Percentiles rank a stretch among this genome's conserved stretches.
Conservation (phyloP, 2,329 filamentous ascomycete species). For the Tolypocladium nubicola region DNA sequence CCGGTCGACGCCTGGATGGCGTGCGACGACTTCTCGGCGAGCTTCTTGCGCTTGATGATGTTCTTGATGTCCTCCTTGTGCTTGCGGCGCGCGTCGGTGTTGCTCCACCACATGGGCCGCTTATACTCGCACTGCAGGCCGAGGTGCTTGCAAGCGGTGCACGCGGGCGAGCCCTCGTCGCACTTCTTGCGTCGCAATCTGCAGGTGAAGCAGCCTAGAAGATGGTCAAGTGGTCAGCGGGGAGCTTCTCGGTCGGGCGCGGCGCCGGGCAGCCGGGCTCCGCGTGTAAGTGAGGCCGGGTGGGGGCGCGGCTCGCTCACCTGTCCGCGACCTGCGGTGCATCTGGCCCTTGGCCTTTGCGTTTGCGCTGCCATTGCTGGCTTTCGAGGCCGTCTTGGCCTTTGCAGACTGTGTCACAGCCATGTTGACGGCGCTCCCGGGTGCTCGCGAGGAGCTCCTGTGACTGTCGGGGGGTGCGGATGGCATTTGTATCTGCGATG, state of each 20-base stretch:
- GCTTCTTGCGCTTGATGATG: slow-evolving; percentile 94
- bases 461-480: slow-evolving; percentile 52
- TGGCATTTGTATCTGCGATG: slow-evolving; percentile 42
- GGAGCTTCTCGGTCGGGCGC: not conserved
- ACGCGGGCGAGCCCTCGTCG: slow-evolving; percentile 52
- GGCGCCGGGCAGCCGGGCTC: not conserved
- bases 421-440: slow-evolving; percentile 43
- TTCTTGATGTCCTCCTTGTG: slow-evolving; percentile 96
- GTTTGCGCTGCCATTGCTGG: slow-evolving; percentile 32
- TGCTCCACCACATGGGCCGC: slow-evolving; percentile 94
- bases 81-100: slow-evolving; percentile 70
- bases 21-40: slow-evolving; percentile 69
- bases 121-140: slow-evolving; percentile 92
- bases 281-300: slow-evolving; percentile 18
- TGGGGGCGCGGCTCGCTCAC: slow-evolving; percentile 38
- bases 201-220: slow-evolving; percentile 56
- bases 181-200: slow-evolving; percentile 59
- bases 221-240: slow-evolving; percentile 1
- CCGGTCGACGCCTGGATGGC: slow-evolving; percentile 44
- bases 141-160: slow-evolving; percentile 60
- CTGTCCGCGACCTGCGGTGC: slow-evolving; percentile 89
- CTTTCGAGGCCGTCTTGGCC: slow-evolving; percentile 46
- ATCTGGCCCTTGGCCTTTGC: slow-evolving; percentile 70
- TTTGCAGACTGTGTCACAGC: slow-evolving; percentile 49
- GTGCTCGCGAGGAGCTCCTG: slow-evolving; percentile 37